Base-by-base conservation (phyloP, 129 eudicot genomes). In the Chrysanthemum seticuspe region DNA sequence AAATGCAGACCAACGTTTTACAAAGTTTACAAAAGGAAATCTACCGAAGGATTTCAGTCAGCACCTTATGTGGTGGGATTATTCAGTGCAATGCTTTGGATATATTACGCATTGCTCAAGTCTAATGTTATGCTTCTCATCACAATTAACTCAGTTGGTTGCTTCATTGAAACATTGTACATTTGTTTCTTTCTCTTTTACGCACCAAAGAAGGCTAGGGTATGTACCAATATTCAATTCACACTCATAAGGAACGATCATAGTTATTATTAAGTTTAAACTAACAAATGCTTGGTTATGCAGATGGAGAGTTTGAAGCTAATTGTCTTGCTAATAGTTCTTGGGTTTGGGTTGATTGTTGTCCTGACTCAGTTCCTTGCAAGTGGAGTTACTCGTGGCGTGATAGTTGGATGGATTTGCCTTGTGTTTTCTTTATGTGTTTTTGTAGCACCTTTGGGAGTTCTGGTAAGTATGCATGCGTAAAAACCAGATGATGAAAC, bases 331-430 rank as follows among this genome's bases (percentile, higher is more conserved):
- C 63, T 85, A 45, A 80, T 78, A 56, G 85, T 80, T 14, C 75
- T 65, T 27, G 92, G 92, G 3, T 79, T 87, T 78, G 92, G 95
- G 5, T 50, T 80, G 14, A 88, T 88, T 27, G 73, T 88, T 16
- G 82, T 72, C 49, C 34, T 84, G 21, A 84, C 91, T 59, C 81
- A 79, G 23, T 79, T 87, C 68, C 76, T 85, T 9, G 64, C 76
- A 23, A 70, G 78, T 62, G 82, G 74, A 61, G n/a, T 72, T 18
- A 36, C 19, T 31, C 90, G 96, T 63, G 84, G 79, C 13, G 62
- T 62, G 10, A 70, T 86, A 62, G 92, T 91, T 29, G 97, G 97
- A 65, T 91, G 97, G 97, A 84, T 91, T 47, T 88, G 96, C 75
- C 97, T 91, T 0, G 76, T 91, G 0, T 88, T 88, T 62, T 83